These are phyloP conservation scores for Pleurotus giganteus DNA, from an alignment of 768 basidiomycete species.

Conservation along the genomic window DNA sequence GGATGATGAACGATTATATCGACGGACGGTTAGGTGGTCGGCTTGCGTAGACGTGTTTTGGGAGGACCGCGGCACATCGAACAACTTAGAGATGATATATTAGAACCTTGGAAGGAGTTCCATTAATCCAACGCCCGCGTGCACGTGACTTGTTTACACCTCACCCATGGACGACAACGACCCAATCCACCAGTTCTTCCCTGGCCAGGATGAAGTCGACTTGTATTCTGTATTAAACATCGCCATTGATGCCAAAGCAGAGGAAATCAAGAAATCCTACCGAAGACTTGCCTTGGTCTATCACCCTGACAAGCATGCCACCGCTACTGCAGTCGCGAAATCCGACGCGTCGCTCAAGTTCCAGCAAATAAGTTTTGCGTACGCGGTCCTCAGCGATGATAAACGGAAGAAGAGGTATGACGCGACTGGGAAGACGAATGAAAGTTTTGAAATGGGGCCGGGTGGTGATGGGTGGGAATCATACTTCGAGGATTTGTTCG, in stretches of 20 bases:
- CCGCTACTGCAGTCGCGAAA: conserved; percentile 55
- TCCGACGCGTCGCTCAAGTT: conserved; percentile 75
- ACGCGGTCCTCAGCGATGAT: conserved; percentile 81
- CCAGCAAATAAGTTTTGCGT: conserved; percentile 93
- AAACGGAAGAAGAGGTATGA: conserved; percentile 79
- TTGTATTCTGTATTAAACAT: conserved; percentile 76
- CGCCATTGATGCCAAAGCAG: conserved; percentile 47
- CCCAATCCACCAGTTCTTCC: conserved; percentile 76
- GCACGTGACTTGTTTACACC: conserved; percentile 14
- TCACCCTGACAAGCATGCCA: conserved; percentile 90
- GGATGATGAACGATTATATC: conserved; percentile 10
- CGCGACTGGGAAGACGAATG: conserved; percentile 80
- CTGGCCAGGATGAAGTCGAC: conserved; percentile 66
- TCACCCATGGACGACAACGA: conserved; percentile 66
- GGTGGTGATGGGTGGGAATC: conserved; percentile 92
- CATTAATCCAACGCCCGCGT: too few relatives aligned
- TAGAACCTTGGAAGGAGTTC: too few relatives aligned
- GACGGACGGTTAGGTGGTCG: not conserved
- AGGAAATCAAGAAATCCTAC: conserved; percentile 83
- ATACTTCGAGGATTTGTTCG: conserved; percentile 90
- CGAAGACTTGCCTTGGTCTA: conserved; percentile 74
- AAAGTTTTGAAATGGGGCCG: conserved; percentile 65
- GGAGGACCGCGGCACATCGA: too few relatives aligned
- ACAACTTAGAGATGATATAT: too few relatives aligned
- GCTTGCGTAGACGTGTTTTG: too few relatives aligned